Percentiles rank a stretch among this genome's conserved stretches.
These are phyloP conservation scores for Gilbertella persicaria DNA, from an alignment of 371 early-diverging fungal species.

Conservation along the genomic window DNA sequence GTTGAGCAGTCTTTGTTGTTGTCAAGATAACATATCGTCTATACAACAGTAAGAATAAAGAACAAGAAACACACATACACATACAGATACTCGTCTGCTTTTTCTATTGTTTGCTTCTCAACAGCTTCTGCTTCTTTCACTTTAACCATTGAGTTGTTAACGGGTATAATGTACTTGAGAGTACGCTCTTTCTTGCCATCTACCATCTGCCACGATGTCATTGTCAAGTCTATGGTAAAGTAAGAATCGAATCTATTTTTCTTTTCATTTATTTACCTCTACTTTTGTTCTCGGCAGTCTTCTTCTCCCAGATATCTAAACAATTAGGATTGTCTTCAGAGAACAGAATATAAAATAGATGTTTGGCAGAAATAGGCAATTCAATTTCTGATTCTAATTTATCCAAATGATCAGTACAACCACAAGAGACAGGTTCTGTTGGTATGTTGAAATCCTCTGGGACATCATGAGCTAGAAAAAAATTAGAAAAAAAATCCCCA, in stretches of 20 bases:
- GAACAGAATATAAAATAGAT: constrained; percentile 62
- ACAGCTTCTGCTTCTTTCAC: constrained; percentile 55
- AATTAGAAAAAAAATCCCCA: too few species aligned
- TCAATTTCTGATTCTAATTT: constrained; percentile 59
- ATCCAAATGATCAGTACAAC: constrained; percentile 71
- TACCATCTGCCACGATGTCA: too few species aligned
- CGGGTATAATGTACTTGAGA: constrained; percentile 53
- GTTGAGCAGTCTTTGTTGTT: constrained; percentile 40
- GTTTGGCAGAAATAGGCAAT: constrained; percentile 62
- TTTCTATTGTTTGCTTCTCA: constrained; percentile 52
- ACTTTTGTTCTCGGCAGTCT: constrained; percentile 44
- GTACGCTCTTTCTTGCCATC: constrained; percentile 41
- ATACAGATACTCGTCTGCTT: constrained; percentile 55
- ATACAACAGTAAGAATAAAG: constrained; percentile 1
- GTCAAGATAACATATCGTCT: constrained; percentile 38
- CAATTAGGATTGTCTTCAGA: constrained; percentile 27
- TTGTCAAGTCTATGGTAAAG: too few species aligned
- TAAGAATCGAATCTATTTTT: constrained; percentile 6
- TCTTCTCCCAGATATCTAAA: constrained; percentile 48
- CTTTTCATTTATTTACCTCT: constrained; percentile 26
- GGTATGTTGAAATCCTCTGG: constrained; percentile 52
- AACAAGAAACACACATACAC: constrained; percentile 13
- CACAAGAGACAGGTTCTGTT: constrained; percentile 53
- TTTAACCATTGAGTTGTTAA: constrained; percentile 55
- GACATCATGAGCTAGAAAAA: constrained; percentile 24